Base-by-base conservation (phyloP, 352 stramenopile genomes). In the Phytophthora pisi region DNA sequence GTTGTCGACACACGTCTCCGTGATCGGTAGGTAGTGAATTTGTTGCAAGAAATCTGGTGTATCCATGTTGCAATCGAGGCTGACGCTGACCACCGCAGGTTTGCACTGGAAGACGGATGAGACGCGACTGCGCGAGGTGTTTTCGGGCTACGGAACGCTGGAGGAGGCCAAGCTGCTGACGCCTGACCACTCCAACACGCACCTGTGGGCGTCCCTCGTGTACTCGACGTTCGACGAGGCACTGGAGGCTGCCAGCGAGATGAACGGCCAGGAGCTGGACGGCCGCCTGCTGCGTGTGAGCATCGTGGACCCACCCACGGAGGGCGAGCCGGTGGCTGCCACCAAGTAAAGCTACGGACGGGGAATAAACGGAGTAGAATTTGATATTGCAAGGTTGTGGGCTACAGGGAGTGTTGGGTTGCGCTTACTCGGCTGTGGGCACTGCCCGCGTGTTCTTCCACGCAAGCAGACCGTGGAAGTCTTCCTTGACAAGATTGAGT, bases 91-190 rank as follows among this genome's bases (percentile, higher is more conserved):
- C 20, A 34, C 23, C 40, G 20, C 54, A 93, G 85, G 85, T 60
- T 69, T 93, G 57, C 85, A 93, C 72, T 91, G 80, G 85, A 93
- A 91, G 79, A 94, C 86, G 49, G 86, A 94, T 57, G 79, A 92
- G 66, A 85, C 75, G 59, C 81, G 81, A 26, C 61, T 94, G 57
- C 82, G 75, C 5, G 47, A 90, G 55, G 79, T 78, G 23, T 93
- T 93, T 62, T 54, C 59, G 1, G 45, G 20, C 5, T 92, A 78
- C 47, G 86, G 86, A 26, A 82, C 66, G 24, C 70, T 93, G 7
- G 74, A 93, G 50, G 64, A 85, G 74, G 85, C 85, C 15, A 38
- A 80, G 50, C 36, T 93, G 30, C 59, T 91, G 57, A 79, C 69
- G 15, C 83, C 85, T 0, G 71, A 79, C 26, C 81, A 91, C 57